These are phyloP conservation scores for Byssoonygena ceratinophila DNA, from an alignment of 2,329 filamentous ascomycete genomes.

Conservation along the genomic window DNA sequence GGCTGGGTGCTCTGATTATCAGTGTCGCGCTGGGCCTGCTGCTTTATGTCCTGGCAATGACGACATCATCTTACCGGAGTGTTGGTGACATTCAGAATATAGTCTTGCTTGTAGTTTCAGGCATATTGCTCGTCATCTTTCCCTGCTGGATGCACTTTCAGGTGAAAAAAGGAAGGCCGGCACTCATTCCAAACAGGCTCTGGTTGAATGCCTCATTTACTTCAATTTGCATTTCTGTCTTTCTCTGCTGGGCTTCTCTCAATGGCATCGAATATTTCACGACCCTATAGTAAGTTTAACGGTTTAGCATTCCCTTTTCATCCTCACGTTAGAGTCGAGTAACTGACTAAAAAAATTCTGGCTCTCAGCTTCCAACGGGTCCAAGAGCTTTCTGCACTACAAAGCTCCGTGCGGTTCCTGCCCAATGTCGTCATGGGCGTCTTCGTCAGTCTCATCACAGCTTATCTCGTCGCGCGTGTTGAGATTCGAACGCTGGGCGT, in stretches of 20 bases:
- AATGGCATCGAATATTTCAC: constrained; percentile 40
- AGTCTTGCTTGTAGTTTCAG: constrained; percentile 22
- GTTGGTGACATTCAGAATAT: constrained; percentile 20
- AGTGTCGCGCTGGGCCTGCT: constrained; percentile 39
- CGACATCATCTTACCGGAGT: constrained; percentile 14
- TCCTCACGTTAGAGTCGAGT: not conserved
- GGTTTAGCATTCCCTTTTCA: not conserved
- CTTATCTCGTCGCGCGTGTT: constrained; percentile 14
- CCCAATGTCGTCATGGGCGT: constrained; percentile 29
- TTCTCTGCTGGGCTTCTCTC: constrained; percentile 37
- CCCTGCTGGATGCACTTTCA: constrained; percentile 45
- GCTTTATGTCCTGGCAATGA: constrained; percentile 35
- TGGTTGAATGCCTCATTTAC: constrained; percentile 50
- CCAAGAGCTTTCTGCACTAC: constrained; percentile 37
- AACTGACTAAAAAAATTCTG: not conserved
- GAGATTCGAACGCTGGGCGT: constrained; percentile 14
- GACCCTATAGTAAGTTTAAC: constrained; percentile 34
- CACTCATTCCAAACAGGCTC: constrained; percentile 44
- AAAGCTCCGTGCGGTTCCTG: constrained; percentile 39
- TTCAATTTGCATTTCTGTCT: constrained; percentile 43
- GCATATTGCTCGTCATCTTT: constrained; percentile 34
- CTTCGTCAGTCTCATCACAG: constrained; percentile 13
- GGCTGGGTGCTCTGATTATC: constrained; percentile 35
- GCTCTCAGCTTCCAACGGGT: constrained; percentile 41
- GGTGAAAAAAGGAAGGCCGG: constrained; percentile 30